Percentiles rank a stretch among this genome's conserved stretches.
These are phyloP conservation scores for Plasmodium gallinaceum DNA, from an alignment of 169 alveolate species.

Conservation along the genomic window DNA sequence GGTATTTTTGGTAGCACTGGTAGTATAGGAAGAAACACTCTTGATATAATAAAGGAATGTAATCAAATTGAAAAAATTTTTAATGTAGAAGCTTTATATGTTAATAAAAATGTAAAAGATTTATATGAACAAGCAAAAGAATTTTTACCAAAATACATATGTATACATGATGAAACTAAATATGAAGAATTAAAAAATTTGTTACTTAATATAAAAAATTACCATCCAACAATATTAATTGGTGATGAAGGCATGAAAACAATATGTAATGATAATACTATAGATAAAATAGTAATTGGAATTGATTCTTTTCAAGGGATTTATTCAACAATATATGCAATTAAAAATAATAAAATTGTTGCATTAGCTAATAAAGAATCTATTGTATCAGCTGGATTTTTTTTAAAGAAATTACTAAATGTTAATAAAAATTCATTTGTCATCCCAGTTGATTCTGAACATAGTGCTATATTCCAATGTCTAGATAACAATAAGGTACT, in stretches of 20 bases:
- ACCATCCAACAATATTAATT: conserved; percentile 62
- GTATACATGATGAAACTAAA: conserved; percentile 73
- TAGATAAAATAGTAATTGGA: conserved; percentile 86
- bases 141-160: conserved; percentile 80
- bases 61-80: conserved; percentile 74
- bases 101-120: conserved; percentile 78
- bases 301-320: conserved; percentile 91
- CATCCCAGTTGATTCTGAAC: conserved; percentile 91
- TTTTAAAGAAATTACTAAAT: conserved; percentile 35
- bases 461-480: conserved; percentile 90
- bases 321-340: conserved; percentile 89
- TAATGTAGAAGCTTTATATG: conserved; percentile 87
- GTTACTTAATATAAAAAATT: conserved; percentile 29
- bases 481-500: conserved; percentile 76
- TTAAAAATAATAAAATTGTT: conserved; percentile 84
- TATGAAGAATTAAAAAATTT: conserved; percentile 63
- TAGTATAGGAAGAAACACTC: conserved; percentile 88
- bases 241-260: conserved; percentile 81
- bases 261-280: conserved; percentile 77
- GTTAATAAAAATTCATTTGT: conserved; percentile 59
- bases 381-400: conserved; percentile 88
- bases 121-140: conserved; percentile 82
- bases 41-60: conserved; percentile 81
- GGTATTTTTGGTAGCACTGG: conserved; percentile 88
- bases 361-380: conserved; percentile 91